Base-by-base conservation (phyloP, 257 asterid genomes). In the Cruciata laevipes region DNA sequence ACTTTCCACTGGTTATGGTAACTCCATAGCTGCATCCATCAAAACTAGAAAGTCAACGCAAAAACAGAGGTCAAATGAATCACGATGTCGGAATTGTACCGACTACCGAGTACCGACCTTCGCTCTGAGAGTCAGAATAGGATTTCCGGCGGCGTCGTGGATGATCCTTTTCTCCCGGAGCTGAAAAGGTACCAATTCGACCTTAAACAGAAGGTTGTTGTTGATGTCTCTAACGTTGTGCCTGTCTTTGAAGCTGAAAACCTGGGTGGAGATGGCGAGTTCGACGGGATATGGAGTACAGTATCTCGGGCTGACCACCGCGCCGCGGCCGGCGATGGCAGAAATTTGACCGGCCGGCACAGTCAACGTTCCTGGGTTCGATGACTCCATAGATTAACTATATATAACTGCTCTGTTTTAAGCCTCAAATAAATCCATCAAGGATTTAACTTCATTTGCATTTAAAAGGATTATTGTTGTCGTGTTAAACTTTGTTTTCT, bases 181-280 rank as follows among this genome's bases (percentile, higher is more conserved):
- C 56, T 77, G 70, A 14, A 73, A 70, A 30, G 72, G 16, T 3
- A 23, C 16, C 2, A 73, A 61, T 32, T 62, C 21, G 16, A 83
- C 82, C 53, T 61, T 78, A 74, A 86, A 86, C 62, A 82, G 7
- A 4, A 72, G 61, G 61, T 56, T 74, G 6, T 81, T 88, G 27
- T 78, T 69, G 1, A 24, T 65, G 47, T 81, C 80, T 16, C 63
- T 58, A 18, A 77, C 78, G n/a, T 57, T 63, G 5, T 65, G 69
- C 32, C 77, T 77, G 3, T 66, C 33, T 1, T 13, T 1, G 1
- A 73, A 16, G 18, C 38, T 69, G 3, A 78, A 30, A 7, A 63
- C 57, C 69, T 74, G 75, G 31, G 69, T 80, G 0, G 51, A 55
- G n/a, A 79, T 75, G 3, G 59, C 67, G 1, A 85, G 70, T 52